These are phyloP conservation scores for Xerocomus amazonicus DNA, from an alignment of 1,284 basidiomycete genomes.

Conservation along the genomic window DNA sequence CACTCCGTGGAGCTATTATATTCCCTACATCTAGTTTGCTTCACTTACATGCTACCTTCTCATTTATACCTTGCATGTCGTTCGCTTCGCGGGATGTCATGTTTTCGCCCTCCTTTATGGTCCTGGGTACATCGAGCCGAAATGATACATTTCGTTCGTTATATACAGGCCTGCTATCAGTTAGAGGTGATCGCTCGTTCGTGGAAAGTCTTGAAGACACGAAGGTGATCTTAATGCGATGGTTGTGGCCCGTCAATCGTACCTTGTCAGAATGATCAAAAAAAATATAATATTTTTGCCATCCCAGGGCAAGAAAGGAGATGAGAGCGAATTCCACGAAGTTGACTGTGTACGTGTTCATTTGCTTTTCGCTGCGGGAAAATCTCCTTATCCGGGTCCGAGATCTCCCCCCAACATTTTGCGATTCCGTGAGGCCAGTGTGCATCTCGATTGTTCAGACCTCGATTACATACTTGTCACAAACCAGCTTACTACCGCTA, in stretches of 20 bases:
- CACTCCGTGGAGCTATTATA: no score
- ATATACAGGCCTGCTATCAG: constrained; percentile 93
- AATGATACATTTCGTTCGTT: constrained; percentile 97
- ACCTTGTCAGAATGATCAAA: constrained; percentile 81
- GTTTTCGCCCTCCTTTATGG: no score
- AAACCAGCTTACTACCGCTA: constrained; percentile 72
- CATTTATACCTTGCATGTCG: no score
- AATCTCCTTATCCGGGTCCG: constrained; percentile 72
- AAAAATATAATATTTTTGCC: constrained; percentile 82
- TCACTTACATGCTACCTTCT: no score
- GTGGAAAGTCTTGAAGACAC: constrained; percentile 84
- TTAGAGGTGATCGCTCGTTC: constrained; percentile 97
- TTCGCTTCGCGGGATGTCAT: no score
- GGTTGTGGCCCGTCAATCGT: constrained; percentile 83
- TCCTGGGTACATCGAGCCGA: constrained; percentile 47
- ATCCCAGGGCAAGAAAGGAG: constrained; percentile 72
- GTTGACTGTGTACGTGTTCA: neutral
- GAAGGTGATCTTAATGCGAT: constrained; percentile 94
- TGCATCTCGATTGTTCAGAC: constrained; percentile 36
- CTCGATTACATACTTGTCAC: neutral
- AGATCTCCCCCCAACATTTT: constrained; percentile 74
- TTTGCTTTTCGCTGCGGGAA: constrained; percentile 41
- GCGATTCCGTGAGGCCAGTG: constrained; percentile 78
- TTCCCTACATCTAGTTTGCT: no score
- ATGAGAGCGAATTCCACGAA: constrained; percentile 34